These are phyloP conservation scores for Friedmanniomyces simplex DNA, from an alignment of 495 filamentous ascomycete genomes.

Conservation along the genomic window DNA sequence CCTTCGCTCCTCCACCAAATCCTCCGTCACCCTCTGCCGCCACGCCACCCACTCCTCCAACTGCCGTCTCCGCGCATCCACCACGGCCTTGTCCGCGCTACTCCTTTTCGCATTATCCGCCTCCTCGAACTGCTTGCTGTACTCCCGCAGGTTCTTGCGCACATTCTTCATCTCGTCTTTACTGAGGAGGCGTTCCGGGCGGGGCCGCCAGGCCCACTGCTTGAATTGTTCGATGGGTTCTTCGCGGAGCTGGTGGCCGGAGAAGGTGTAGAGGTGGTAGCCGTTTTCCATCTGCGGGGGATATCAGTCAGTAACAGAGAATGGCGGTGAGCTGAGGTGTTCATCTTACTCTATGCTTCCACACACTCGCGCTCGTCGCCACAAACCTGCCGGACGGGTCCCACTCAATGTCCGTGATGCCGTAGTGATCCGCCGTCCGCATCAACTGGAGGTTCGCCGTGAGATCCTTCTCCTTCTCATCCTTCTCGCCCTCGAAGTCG, in stretches of 20 bases:
- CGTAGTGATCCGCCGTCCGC: conserved; percentile 88
- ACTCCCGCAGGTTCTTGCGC: conserved; percentile 96
- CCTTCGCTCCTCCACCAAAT: conserved; percentile 61
- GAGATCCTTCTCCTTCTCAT: conserved; percentile 82
- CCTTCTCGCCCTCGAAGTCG: conserved; percentile 95
- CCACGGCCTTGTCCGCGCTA: conserved; percentile 83
- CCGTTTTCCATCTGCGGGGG: conserved; percentile 84
- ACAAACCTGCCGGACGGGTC: conserved; percentile 92
- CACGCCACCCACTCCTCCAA: conserved; percentile 87
- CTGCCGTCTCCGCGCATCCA: conserved; percentile 72
- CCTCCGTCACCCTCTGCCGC: conserved; percentile 62
- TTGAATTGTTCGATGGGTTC: conserved; percentile 95
- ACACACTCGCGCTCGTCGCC: conserved; percentile 79
- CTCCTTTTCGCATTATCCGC: conserved; percentile 86
- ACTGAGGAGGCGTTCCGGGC: conserved; percentile 74
- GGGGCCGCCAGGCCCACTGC: conserved; percentile 89
- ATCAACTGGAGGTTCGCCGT: conserved; percentile 89
- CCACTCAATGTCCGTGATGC: conserved; percentile 96
- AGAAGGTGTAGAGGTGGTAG: conserved; percentile 96
- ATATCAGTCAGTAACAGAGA: not conserved
- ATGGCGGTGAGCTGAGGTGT: not conserved
- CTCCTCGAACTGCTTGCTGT: conserved; percentile 87
- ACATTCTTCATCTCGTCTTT: conserved; percentile 95
- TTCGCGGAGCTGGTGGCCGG: conserved; percentile 78
- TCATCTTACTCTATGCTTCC: conserved; percentile 90